Conservation (phyloP, 371 early-diverging fungal genomes). For the Rhizopus delemar region DNA sequence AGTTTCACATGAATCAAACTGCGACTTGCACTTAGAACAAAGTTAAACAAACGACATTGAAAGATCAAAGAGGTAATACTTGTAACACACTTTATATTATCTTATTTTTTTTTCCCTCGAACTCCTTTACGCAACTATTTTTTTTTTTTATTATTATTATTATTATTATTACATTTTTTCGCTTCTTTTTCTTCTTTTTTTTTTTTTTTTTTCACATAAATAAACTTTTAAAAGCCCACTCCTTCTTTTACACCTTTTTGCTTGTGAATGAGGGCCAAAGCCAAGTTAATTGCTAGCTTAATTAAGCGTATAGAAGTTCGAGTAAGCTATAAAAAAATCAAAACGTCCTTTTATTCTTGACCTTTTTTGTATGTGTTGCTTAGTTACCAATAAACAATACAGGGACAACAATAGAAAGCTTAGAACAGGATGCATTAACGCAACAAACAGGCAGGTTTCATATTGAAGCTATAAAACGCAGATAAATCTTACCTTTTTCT, state of each 20-base stretch:
- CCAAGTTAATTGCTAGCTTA: constrained; percentile 52
- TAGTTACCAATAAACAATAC: constrained; percentile 63
- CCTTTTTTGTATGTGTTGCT: neutral
- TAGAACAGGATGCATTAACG: constrained; percentile 67
- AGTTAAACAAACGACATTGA: neutral
- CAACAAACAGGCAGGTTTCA: constrained; percentile 55
- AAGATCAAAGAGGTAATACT: neutral
- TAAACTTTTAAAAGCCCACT: neutral
- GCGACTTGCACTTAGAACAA: neutral
- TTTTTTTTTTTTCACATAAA: neutral
- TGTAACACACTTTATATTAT: constrained; percentile 1
- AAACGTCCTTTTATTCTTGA: neutral
- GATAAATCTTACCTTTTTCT: constrained; percentile 3
- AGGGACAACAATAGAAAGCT: constrained; percentile 54
- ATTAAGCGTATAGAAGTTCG: constrained; percentile 55
- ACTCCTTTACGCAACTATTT: neutral
- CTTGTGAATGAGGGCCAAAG: constrained; percentile 41
- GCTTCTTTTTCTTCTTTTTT: neutral
- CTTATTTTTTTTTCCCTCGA: constrained; percentile 1
- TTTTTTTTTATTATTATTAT: too few relatives aligned
- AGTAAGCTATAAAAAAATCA: constrained; percentile 26
- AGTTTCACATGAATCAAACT: neutral
- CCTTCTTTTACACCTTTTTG: neutral
- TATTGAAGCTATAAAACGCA: neutral
- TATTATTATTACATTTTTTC: constrained; percentile 9